Base-by-base conservation (phyloP, 2,329 filamentous ascomycete genomes). In the Beauveria caledonica region DNA sequence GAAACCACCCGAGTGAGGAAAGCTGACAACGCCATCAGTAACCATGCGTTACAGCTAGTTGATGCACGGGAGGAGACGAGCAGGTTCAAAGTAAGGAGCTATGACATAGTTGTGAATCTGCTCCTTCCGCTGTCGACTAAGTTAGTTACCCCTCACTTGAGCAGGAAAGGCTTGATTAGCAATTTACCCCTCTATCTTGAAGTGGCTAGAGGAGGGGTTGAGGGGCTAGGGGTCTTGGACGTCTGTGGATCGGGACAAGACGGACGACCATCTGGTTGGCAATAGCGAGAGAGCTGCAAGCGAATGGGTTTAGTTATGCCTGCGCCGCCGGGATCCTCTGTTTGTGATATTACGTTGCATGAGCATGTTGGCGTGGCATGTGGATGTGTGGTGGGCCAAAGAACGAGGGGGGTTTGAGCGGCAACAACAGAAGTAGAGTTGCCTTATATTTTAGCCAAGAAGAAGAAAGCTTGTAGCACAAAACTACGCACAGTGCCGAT, bases 171-270 rank as follows among this genome's bases (percentile, higher is more conserved):
- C 39, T 52, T 53, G 27, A 52, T 51, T 45, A 39, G 45, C 36
- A 45, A 52, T 46, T 58, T 59, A 59, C 57, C 57, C 57, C 57
- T 59, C 57, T 49, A 59, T 59, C 57, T 59, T 50, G 48, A 50
- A 50, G 40, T 59, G 57, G 48, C 57, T 59, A 51, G 45, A 52
- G 40, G 57, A 36, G 33, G 33, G 33, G 33, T 36, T 36, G 33
- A 59, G 57, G 57, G 48, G 57, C 57, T 33, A 45, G 19, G 57
- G 57, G 57, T 59, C 57, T 53, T 49, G 57, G 33, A 44, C 23
- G 25, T n/a, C 21, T 50, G 57, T 59, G 57, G 57, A 59, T 36
- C 57, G 40, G 25, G 36, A 42, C 48, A n/a, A 52, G 56, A 58
- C 39, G 46, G 56, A 46, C 49, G 36, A n/a, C 46, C 49, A 46